Evolutionary conservation across 495 filamentous ascomycete species (phyloP).

Genomic region (Lasiosphaeria ovina): DNA sequence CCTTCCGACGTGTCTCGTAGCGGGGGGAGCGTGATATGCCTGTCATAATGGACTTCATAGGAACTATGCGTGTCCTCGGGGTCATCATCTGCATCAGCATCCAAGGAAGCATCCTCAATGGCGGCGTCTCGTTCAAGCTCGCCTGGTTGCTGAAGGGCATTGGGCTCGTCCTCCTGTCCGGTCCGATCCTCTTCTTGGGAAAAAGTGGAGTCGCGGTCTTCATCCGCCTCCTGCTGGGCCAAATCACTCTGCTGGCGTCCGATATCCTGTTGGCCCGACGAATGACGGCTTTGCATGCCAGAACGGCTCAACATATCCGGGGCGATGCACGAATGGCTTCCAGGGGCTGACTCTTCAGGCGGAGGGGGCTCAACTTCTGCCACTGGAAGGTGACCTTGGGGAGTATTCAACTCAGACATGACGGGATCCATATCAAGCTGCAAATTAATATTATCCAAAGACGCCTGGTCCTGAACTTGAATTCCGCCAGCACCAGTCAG

Average conservation of each 20-base stretch:
- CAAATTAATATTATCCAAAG: neutral
- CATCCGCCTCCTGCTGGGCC: constrained; percentile 9
- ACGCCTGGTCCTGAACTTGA: neutral
- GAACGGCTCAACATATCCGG: constrained; percentile 13
- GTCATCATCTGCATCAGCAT: constrained; percentile 8
- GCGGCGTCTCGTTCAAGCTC: neutral
- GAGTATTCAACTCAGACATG: neutral
- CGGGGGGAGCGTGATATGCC: neutral
- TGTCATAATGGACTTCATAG: neutral
- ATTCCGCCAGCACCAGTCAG: neutral
- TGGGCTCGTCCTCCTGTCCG: constrained; percentile 3
- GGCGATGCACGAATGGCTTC: constrained; percentile 3
- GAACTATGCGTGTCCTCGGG: neutral
- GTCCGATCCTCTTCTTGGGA: neutral
- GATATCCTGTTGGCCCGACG: neutral
- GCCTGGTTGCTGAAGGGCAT: neutral
- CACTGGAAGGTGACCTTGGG: neutral
- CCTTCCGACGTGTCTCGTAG: neutral
- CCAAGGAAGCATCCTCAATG: constrained; percentile 9
- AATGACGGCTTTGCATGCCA: neutral
- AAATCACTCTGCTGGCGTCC: neutral
- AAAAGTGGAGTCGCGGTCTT: neutral
- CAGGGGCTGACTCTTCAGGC: neutral
- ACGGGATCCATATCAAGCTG: constrained; percentile 12
- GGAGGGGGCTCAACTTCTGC: neutral